Conservation (phyloP, 257 asterid species). For the Jaltomata sinuosa region DNA sequence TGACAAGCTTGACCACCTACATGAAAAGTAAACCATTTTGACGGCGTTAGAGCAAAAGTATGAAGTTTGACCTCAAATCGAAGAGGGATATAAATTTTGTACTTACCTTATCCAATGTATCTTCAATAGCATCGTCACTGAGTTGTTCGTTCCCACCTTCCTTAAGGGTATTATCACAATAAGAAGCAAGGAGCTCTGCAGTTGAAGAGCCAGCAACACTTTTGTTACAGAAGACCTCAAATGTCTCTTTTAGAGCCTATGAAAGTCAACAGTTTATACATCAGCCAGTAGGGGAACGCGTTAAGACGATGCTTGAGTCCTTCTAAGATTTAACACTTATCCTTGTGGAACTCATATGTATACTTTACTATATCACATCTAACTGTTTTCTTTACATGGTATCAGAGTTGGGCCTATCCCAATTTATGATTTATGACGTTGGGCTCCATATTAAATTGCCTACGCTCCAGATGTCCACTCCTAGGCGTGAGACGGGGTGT, state of each 20-base stretch:
- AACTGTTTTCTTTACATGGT: neutral
- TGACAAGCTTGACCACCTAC: constrained; percentile 40
- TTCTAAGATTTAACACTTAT: neutral
- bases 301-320: neutral
- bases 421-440: neutral
- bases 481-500: neutral
- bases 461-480: neutral
- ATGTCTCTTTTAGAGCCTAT: constrained; percentile 48
- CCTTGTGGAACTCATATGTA: neutral
- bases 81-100: neutral
- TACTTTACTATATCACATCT: neutral
- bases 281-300: neutral
- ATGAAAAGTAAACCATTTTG: neutral
- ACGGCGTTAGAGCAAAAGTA: neutral
- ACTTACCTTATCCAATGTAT: constrained; percentile 36
- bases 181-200: constrained; percentile 39
- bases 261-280: neutral
- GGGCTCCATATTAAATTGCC: neutral
- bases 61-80: neutral
- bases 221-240: constrained; percentile 44
- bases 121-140: constrained; percentile 42
- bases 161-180: constrained; percentile 40
- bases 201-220: constrained; percentile 27
- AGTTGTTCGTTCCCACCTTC: constrained; percentile 42
- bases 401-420: neutral